Conservation (phyloP, 1,139 yeast genomes). For the Arxiozyma heterogenica region DNA sequence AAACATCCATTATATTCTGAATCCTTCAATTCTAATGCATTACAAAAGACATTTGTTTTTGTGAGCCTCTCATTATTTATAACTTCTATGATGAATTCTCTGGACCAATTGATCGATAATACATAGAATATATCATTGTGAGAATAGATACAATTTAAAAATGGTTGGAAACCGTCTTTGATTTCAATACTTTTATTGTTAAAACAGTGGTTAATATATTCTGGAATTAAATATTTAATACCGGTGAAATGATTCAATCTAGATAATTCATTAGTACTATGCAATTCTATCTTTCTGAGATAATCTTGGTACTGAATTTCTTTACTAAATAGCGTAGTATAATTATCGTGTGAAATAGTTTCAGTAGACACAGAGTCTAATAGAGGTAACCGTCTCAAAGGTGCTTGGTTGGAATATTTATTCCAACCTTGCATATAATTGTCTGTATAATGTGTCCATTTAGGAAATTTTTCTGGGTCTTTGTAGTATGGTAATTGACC, state of each 20-base stretch:
- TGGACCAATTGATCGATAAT: slow-evolving; percentile 28
- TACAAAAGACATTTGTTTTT: slow-evolving; percentile 18
- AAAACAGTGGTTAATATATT: slow-evolving; percentile 6
- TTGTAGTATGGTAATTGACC: slow-evolving; percentile 19
- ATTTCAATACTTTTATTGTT: slow-evolving; percentile 5
- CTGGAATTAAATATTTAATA: slow-evolving; percentile 11
- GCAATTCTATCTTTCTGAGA: slow-evolving; percentile 17
- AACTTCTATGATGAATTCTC: slow-evolving; percentile 20
- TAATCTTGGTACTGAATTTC: slow-evolving; percentile 8
- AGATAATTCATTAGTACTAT: slow-evolving; percentile 21
- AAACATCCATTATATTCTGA: slow-evolving; percentile 20
- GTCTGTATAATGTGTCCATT: slow-evolving; percentile 22
- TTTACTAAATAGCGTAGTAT: not conserved
- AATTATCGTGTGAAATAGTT: slow-evolving; percentile 4
- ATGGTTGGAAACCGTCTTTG: slow-evolving; percentile 13
- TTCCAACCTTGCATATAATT: slow-evolving; percentile 17
- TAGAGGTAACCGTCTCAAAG: slow-evolving; percentile 10
- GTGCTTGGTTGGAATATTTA: slow-evolving; percentile 1
- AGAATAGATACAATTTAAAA: slow-evolving; percentile 1
- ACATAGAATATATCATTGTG: slow-evolving; percentile 13
- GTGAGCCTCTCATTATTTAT: slow-evolving; percentile 8
- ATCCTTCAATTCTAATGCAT: slow-evolving; percentile 13
- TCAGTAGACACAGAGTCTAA: not conserved
- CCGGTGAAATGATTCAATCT: slow-evolving; percentile 16
- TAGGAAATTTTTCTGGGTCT: slow-evolving; percentile 14